Percentiles rank a stretch among this genome's conserved stretches.
Evolutionary conservation across 345 rosid species (phyloP).

Genomic region (Barbarea vulgaris): DNA sequence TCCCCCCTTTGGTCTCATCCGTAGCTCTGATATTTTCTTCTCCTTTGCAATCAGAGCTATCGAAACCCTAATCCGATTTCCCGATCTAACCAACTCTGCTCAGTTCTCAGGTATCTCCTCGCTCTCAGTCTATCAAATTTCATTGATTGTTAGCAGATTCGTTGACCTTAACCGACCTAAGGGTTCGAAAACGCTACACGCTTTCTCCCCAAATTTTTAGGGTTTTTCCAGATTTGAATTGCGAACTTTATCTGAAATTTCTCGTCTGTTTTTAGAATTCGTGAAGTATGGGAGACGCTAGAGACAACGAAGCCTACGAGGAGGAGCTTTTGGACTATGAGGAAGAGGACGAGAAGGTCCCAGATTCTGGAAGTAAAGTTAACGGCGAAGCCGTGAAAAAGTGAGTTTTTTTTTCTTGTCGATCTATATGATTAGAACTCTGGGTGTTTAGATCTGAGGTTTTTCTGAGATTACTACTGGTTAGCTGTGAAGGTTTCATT

Average conservation of each 20-base stretch:
- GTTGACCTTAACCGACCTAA: not conserved
- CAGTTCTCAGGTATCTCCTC: conserved; percentile 37
- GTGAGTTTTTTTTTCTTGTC: too few relatives aligned
- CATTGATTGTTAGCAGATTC: not conserved
- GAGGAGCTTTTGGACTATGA: conserved; percentile 98
- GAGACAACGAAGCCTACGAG: conserved; percentile 95
- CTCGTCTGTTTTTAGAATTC: not conserved
- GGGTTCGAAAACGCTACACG: conserved; percentile 7
- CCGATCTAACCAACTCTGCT: not conserved
- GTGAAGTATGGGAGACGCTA: conserved; percentile 78
- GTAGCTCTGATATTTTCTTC: conserved; percentile 29
- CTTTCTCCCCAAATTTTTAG: not conserved
- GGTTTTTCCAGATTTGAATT: conserved; percentile 1
- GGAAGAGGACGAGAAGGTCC: conserved; percentile 91
- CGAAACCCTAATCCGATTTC: conserved; percentile 48
- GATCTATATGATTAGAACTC: too few relatives aligned
- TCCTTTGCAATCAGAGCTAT: conserved; percentile 48
- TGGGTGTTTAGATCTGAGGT: too few relatives aligned
- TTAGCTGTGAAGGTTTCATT: too few relatives aligned
- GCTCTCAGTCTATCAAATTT: not conserved
- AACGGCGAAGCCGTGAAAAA: conserved; percentile 90
- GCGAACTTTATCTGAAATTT: not conserved
- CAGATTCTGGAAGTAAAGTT: conserved; percentile 67
- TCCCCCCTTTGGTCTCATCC: too few relatives aligned
- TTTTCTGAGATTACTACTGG: too few relatives aligned